Percentiles rank a stretch among this genome's conserved stretches.
Conservation (phyloP, 1,139 yeast genomes). For the Candida neerlandica region DNA sequence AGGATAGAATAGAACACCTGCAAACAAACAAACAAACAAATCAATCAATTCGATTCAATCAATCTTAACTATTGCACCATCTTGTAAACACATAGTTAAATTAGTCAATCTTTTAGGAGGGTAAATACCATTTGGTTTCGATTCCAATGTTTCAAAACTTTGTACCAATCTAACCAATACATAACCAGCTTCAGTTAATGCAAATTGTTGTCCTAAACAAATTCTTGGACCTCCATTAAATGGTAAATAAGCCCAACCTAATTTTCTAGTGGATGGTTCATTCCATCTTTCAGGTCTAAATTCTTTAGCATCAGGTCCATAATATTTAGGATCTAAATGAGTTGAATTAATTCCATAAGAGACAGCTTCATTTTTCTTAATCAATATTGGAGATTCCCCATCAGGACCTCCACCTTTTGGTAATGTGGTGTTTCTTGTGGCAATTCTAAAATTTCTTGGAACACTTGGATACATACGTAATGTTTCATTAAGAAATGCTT, state of each 20-base stretch:
- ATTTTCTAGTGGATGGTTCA: constrained; percentile 20
- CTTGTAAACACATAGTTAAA: constrained; percentile 36
- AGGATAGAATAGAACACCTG: background rate
- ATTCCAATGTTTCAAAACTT: constrained; percentile 7
- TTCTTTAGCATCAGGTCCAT: constrained; percentile 49
- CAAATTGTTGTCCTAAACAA: constrained; percentile 48
- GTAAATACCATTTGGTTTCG: constrained; percentile 16
- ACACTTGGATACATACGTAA: constrained; percentile 56
- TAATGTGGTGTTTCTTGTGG: constrained; percentile 46
- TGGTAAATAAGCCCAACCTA: constrained; percentile 46
- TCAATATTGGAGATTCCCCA: constrained; percentile 41
- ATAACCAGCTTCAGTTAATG: constrained; percentile 44
- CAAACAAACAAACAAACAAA: background rate
- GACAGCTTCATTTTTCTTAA: constrained; percentile 43
- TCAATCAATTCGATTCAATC: background rate
- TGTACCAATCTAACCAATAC: constrained; percentile 31
- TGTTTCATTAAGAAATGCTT: constrained; percentile 49
- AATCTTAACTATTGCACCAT: constrained; percentile 23
- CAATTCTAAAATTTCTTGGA: constrained; percentile 48
- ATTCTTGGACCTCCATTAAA: constrained; percentile 47
- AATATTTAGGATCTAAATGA: constrained; percentile 41
- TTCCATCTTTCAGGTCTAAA: constrained; percentile 55
- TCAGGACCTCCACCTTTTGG: constrained; percentile 58
- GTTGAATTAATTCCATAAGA: constrained; percentile 34
- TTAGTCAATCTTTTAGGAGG: constrained; percentile 38